Percentiles rank a stretch among this genome's conserved stretches.
Conservation (phyloP, 345 rosid species). For the Turnera subulata region DNA sequence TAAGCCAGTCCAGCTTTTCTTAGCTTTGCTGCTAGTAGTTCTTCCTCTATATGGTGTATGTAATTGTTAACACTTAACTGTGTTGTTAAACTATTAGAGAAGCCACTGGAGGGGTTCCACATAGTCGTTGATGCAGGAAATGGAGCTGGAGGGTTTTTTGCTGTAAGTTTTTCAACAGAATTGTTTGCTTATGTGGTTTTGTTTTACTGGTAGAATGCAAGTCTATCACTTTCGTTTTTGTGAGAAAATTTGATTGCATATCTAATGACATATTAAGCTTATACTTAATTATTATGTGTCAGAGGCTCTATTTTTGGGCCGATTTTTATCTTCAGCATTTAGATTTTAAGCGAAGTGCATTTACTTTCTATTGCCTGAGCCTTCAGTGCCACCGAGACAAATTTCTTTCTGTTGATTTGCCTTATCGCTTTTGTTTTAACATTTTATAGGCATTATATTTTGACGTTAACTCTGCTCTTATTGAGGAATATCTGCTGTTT, state of each 20-base stretch:
- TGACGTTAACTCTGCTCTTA: too few species aligned
- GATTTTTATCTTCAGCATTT: not conserved
- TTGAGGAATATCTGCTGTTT: conserved; percentile 3
- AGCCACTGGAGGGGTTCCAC: conserved; percentile 96
- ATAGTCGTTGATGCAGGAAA: conserved; percentile 98
- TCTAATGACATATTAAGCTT: too few species aligned
- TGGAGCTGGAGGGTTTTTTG: conserved; percentile 98
- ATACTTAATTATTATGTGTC: too few species aligned
- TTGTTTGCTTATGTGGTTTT: not conserved
- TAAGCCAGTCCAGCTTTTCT: not conserved
- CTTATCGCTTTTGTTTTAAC: too few species aligned
- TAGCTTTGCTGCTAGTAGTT: not conserved
- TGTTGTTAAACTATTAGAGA: conserved; percentile 58
- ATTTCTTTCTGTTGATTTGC: too few species aligned
- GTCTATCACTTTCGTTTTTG: too few species aligned
- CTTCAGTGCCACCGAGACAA: too few species aligned
- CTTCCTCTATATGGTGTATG: not conserved
- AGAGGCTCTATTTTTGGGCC: not conserved
- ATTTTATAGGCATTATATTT: too few species aligned
- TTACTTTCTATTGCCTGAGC: too few species aligned
- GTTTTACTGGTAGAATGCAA: not conserved
- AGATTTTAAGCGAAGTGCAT: not conserved
- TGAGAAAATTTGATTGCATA: too few species aligned
- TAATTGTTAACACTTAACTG: conserved; percentile 20
- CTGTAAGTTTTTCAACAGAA: conserved; percentile 49